Evolutionary conservation across 1,284 basidiomycete genomes (phyloP).

Genomic region (Naganishia albida): DNA sequence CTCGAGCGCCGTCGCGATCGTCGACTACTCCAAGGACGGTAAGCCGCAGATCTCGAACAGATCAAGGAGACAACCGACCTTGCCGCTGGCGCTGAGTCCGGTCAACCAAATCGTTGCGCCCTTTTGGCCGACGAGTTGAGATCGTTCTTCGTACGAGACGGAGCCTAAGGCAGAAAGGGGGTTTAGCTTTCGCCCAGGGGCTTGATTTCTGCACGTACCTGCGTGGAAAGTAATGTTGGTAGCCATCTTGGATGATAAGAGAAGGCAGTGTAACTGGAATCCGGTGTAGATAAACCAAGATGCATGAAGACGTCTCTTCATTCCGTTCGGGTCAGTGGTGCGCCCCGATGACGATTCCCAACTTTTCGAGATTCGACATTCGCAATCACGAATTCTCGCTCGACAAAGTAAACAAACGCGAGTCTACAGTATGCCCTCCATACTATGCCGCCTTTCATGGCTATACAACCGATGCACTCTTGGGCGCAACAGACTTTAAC

Average conservation of each 20-base stretch:
- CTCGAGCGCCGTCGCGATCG: conserved; percentile 94
- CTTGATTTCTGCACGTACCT: conserved; percentile 49
- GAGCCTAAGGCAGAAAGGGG: conserved; percentile 61
- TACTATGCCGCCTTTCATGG: neutral
- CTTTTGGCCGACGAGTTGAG: conserved; percentile 68
- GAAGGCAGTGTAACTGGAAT: neutral
- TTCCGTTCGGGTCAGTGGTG: neutral
- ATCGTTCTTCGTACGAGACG: conserved; percentile 68
- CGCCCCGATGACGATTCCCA: neutral
- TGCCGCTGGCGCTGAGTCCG: conserved; percentile 86
- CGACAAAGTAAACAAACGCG: conserved; percentile 25
- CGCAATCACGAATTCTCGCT: conserved; percentile 21
- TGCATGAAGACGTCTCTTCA: neutral
- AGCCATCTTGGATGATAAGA: conserved; percentile 61
- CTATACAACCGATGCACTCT: conserved; percentile 9
- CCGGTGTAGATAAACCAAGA: no score
- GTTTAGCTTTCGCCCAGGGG: neutral
- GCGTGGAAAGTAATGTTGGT: conserved; percentile 86
- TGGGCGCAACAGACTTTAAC: conserved; percentile 19
- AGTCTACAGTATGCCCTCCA: no score
- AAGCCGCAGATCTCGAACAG: neutral
- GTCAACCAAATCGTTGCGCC: conserved; percentile 93
- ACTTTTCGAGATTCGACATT: conserved; percentile 1
- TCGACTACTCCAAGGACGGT: conserved; percentile 64
- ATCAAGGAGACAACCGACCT: conserved; percentile 58